These are phyloP conservation scores for Chimonanthus praecox DNA, from an alignment of 164 flowering plant genomes.

Conservation along the genomic window DNA sequence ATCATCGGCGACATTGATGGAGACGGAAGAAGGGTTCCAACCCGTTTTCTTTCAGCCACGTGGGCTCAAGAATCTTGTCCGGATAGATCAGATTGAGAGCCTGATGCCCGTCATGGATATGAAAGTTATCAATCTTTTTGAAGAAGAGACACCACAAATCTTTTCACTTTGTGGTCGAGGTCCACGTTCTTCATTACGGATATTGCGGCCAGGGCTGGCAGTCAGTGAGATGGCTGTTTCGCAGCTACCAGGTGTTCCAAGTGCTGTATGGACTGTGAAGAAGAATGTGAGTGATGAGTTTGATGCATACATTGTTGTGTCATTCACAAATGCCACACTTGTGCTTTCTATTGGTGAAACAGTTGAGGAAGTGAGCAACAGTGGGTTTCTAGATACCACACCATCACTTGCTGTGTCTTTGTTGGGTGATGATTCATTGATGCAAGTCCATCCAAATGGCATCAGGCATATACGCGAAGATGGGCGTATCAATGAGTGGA, in stretches of 20 bases:
- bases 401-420: slow-evolving; percentile 94
- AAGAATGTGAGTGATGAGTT: slow-evolving; percentile 90
- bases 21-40: slow-evolving; percentile 92
- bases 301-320: slow-evolving; percentile 98
- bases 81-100: slow-evolving; percentile 94
- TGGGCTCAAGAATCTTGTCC: slow-evolving; percentile 76
- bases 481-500: slow-evolving; percentile 98
- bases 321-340: slow-evolving; percentile 94
- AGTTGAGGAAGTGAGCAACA: slow-evolving; percentile 96
- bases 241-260: slow-evolving; percentile 93
- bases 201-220: slow-evolving; percentile 90
- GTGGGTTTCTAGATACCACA: slow-evolving; percentile 96
- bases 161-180: slow-evolving; percentile 94
- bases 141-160: slow-evolving; percentile 96
- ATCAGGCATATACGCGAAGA: slow-evolving; percentile 98
- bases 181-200: slow-evolving; percentile 84
- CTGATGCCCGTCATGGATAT: slow-evolving; percentile 98
- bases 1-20: slow-evolving; percentile 84
- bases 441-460: slow-evolving; percentile 99
- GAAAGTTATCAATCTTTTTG: slow-evolving; percentile 86
- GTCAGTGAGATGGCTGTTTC: slow-evolving; percentile 99
- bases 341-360: slow-evolving; percentile 99
- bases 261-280: slow-evolving; percentile 98
- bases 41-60: slow-evolving; percentile 98
- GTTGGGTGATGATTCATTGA: slow-evolving; percentile 94